These are phyloP conservation scores for Fusarium tjaetaba DNA, from an alignment of 2,329 filamentous ascomycete species.

Conservation along the genomic window DNA sequence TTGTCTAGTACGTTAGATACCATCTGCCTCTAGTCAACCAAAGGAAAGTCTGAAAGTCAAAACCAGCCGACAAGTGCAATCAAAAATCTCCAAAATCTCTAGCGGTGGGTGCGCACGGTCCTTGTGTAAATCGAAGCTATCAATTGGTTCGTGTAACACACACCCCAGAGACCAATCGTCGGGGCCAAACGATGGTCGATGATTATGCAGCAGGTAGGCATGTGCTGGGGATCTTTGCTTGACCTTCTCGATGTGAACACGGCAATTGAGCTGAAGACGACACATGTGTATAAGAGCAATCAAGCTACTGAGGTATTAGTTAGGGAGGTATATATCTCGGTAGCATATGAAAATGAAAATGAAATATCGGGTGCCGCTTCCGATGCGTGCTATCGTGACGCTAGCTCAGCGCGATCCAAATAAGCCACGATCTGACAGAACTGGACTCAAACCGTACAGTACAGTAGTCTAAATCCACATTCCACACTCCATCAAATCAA, in stretches of 20 bases:
- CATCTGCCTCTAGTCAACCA: background rate
- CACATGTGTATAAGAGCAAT: background rate
- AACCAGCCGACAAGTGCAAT: background rate
- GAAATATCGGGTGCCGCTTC: background rate
- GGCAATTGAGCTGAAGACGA: background rate
- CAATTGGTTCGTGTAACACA: background rate
- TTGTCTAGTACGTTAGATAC: background rate
- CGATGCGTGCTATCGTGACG: background rate
- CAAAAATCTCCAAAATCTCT: background rate
- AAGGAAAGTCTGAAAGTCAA: background rate
- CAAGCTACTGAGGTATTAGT: background rate
- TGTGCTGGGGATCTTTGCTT: conserved; percentile 7
- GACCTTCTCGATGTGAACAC: background rate
- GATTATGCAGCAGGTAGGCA: background rate
- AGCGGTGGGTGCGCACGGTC: conserved; percentile 27
- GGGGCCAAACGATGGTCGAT: background rate
- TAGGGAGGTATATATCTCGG: background rate
- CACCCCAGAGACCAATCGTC: background rate
- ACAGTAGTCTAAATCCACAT: background rate
- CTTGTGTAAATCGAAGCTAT: background rate
- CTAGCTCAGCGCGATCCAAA: background rate
- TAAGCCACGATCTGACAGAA: background rate
- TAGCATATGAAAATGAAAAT: background rate
- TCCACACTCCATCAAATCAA: background rate
- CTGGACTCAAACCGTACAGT: background rate